Evolutionary conservation across 2,329 filamentous ascomycete species (phyloP).

Genomic region (Diplodia sapinea): DNA sequence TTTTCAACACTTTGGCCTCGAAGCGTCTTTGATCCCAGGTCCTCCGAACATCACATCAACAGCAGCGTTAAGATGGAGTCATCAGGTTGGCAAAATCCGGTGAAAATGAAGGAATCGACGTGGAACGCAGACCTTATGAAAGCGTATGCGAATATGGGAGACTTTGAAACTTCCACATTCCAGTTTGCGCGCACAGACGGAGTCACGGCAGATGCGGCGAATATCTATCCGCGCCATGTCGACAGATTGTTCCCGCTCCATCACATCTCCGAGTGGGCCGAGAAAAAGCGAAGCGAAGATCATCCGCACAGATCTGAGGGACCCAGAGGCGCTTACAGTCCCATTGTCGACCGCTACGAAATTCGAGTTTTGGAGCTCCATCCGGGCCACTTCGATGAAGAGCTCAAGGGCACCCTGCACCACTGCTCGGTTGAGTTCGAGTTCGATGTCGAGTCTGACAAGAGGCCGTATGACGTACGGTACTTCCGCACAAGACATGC

Average conservation of each 20-base stretch:
- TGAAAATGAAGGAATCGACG: background rate
- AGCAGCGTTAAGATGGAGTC: background rate
- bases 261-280: background rate
- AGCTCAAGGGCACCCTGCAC: slow-evolving; percentile 35
- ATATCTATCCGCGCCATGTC: background rate
- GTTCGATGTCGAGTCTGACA: slow-evolving; percentile 31
- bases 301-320: background rate
- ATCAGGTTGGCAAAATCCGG: background rate
- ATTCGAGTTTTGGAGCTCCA: slow-evolving; percentile 38
- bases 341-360: slow-evolving; percentile 27
- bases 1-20: background rate
- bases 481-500: slow-evolving; percentile 36
- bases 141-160: background rate
- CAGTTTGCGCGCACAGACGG: slow-evolving; percentile 1
- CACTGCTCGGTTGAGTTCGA: slow-evolving; percentile 37
- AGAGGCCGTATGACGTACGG: slow-evolving; percentile 7
- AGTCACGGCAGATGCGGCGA: slow-evolving; percentile 1
- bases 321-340: background rate
- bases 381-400: slow-evolving; percentile 30
- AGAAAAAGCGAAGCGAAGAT: background rate
- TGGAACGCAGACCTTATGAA: background rate
- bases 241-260: background rate
- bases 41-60: background rate
- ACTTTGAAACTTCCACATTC: background rate
- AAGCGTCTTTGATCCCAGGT: background rate